These are phyloP conservation scores for Talaromyces amestolkiae DNA, from an alignment of 2,329 filamentous ascomycete genomes.

Conservation along the genomic window DNA sequence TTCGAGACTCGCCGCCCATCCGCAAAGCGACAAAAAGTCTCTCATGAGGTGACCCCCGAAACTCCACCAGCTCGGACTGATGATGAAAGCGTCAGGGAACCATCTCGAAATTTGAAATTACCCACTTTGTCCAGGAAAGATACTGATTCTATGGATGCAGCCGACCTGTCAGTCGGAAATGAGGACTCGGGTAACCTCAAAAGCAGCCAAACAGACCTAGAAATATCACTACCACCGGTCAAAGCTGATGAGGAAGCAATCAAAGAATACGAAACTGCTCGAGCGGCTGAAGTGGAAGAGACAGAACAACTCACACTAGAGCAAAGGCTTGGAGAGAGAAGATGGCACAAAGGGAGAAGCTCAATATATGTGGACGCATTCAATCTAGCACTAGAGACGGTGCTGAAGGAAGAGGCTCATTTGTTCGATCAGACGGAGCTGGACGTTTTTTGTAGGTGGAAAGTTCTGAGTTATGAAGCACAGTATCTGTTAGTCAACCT, in stretches of 20 bases:
- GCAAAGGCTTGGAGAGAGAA: constrained; percentile 54
- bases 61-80: neutral
- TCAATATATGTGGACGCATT: constrained; percentile 98
- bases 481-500: constrained; percentile 73
- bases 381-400: constrained; percentile 84
- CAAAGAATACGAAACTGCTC: constrained; percentile 71
- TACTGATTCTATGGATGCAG: constrained; percentile 38
- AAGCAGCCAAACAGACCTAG: constrained; percentile 62
- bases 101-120: neutral
- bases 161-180: constrained; percentile 36
- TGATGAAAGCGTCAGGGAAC: neutral
- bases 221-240: constrained; percentile 67
- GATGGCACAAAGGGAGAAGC: constrained; percentile 73
- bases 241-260: constrained; percentile 69
- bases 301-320: constrained; percentile 44
- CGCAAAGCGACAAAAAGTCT: constrained; percentile 32
- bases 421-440: constrained; percentile 79
- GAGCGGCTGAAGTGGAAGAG: constrained; percentile 51
- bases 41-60: constrained; percentile 20
- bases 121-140: constrained; percentile 12
- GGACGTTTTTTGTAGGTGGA: constrained; percentile 75
- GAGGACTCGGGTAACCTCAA: constrained; percentile 30
- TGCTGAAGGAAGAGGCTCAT: constrained; percentile 82
- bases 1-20: constrained; percentile 34
- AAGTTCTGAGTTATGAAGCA: constrained; percentile 70